These are phyloP conservation scores for Yarrowia galli DNA, from an alignment of 1,139 yeast genomes.

Conservation along the genomic window DNA sequence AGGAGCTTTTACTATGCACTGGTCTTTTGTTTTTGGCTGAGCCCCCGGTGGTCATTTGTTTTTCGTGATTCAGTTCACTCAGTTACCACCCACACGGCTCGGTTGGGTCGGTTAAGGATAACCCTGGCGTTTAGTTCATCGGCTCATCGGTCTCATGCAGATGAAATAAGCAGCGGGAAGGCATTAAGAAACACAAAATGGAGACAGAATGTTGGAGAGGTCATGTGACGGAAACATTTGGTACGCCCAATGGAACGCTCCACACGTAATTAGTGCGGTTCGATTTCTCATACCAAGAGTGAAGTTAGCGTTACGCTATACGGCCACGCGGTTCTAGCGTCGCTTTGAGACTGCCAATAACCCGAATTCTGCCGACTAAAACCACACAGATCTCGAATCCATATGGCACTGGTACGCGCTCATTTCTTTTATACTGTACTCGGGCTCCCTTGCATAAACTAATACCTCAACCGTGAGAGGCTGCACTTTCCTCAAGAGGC, in stretches of 20 bases:
- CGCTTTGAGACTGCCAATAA: neutral
- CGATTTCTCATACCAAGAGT: neutral
- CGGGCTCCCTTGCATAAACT: slow-evolving; percentile 8
- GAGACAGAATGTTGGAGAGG: neutral
- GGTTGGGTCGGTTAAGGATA: slow-evolving; percentile 30
- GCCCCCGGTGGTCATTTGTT: neutral
- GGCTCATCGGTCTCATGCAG: slow-evolving; percentile 33
- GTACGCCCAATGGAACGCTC: no score
- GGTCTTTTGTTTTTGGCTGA: neutral
- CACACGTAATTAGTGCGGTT: no score
- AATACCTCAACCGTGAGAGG: slow-evolving; percentile 23
- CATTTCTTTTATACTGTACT: neutral
- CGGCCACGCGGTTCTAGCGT: no score
- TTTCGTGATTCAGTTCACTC: neutral
- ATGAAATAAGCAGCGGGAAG: neutral
- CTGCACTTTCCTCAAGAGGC: slow-evolving; percentile 17
- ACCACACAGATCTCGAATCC: no score
- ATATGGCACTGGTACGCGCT: neutral
- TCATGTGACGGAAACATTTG: neutral
- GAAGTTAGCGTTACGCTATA: neutral
- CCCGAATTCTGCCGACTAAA: no score
- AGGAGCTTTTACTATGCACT: neutral
- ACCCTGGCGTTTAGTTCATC: slow-evolving; percentile 10
- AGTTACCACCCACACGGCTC: slow-evolving; percentile 5
- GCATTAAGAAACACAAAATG: neutral